Percentiles rank a stretch among this genome's conserved stretches.
phyloP scores from a whole-genome alignment of 1,139 yeast genomes.

The Saccharomyces hybrid region DNA sequence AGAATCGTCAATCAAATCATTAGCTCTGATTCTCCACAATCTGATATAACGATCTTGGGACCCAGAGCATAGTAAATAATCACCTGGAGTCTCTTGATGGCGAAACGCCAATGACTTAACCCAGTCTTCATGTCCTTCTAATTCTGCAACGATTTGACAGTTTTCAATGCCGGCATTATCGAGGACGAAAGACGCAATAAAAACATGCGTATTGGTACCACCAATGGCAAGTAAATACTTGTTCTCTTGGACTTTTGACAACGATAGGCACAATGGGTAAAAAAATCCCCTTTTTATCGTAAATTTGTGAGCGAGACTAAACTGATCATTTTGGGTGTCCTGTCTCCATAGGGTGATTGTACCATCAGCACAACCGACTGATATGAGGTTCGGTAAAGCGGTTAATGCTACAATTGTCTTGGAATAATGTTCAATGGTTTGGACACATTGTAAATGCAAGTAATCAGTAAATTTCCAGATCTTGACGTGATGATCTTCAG shows the following conservation, averaged over 20 bases:
- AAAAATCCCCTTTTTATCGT: slow-evolving; percentile 41
- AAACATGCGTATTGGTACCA: slow-evolving; percentile 61
- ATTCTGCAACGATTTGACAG: slow-evolving; percentile 41
- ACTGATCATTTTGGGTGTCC: slow-evolving; percentile 15
- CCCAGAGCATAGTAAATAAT: slow-evolving; percentile 69
- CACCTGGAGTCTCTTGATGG: slow-evolving; percentile 37
- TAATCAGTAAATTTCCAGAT: slow-evolving; percentile 45
- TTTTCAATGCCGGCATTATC: slow-evolving; percentile 13
- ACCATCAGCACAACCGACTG: slow-evolving; percentile 66
- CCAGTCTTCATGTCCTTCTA: slow-evolving; percentile 95
- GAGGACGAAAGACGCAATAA: slow-evolving; percentile 44
- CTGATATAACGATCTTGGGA: slow-evolving; percentile 87
- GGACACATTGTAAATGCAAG: slow-evolving; percentile 26
- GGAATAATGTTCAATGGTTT: slow-evolving; percentile 36
- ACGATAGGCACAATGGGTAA: slow-evolving; percentile 57
- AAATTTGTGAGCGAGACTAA: slow-evolving; percentile 34
- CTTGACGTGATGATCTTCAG: slow-evolving; percentile 55
- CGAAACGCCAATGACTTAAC: slow-evolving; percentile 66
- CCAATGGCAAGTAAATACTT: slow-evolving; percentile 60
- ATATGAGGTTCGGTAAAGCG: slow-evolving; percentile 36
- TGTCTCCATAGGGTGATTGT: slow-evolving; percentile 45
- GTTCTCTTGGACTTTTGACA: slow-evolving; percentile 37
- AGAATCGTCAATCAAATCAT: slow-evolving; percentile 49
- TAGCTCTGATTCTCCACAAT: slow-evolving; percentile 65
- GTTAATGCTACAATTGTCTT: slow-evolving; percentile 45